A percentile compares a stretch with the other conserved stretches of the same genome.
phyloP scores from a whole-genome alignment of 2,329 filamentous ascomycete genomes.

The Arthrocladium fulminans region DNA sequence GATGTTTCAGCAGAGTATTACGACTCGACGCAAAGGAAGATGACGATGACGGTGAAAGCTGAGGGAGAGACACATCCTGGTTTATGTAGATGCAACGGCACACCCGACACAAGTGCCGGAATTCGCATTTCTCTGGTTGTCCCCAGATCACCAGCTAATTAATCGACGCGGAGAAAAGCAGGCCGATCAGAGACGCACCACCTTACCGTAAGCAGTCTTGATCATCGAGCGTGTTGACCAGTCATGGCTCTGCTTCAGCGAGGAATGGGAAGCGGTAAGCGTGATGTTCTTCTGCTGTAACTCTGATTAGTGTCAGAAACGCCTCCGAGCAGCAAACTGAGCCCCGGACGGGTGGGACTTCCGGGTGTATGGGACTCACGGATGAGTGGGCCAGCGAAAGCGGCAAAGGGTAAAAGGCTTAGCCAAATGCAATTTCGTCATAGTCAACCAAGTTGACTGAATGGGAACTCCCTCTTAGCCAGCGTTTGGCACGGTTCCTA shows the following conservation, averaged over 20 bases:
- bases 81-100: not conserved
- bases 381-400: no score
- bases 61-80: not conserved
- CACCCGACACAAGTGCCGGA: not conserved
- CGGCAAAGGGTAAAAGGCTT: no score
- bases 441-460: no score
- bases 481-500: no score
- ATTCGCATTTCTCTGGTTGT: constrained; percentile 9
- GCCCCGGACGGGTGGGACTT: no score
- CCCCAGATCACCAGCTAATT: not conserved
- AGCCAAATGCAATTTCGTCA: no score
- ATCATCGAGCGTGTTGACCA: not conserved
- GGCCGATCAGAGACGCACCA: no score
- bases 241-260: not conserved
- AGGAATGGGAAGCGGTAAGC: not conserved
- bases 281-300: not conserved
- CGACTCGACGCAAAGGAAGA: not conserved
- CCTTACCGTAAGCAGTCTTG: not conserved
- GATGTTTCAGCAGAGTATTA: not conserved
- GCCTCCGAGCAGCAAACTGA: no score
- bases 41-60: not conserved
- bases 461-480: no score
- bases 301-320: not conserved
- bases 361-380: no score
- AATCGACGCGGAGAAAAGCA: constrained; percentile 5